Percentiles rank a stretch among this genome's conserved stretches.
Evolutionary conservation across 768 basidiomycete species (phyloP).

Genomic region (Tephrocybe rancida): DNA sequence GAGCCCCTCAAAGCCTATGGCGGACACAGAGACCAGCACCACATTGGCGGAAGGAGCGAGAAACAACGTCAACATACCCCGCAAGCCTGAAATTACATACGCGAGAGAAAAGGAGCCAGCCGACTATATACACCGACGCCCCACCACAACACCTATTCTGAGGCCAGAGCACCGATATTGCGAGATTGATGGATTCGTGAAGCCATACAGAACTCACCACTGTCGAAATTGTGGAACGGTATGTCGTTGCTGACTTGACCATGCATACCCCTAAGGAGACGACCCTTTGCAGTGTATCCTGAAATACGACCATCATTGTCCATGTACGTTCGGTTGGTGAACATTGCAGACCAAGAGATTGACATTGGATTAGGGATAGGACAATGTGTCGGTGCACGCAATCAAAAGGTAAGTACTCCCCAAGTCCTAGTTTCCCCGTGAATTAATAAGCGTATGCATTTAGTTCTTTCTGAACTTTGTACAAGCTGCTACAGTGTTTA

Average conservation of each 20-base stretch:
- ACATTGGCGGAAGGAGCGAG: neutral
- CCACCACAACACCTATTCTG: slow-evolving; percentile 45
- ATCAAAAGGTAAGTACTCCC: slow-evolving; percentile 67
- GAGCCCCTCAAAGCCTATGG: neutral
- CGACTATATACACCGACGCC: slow-evolving; percentile 32
- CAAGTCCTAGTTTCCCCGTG: neutral
- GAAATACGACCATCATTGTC: slow-evolving; percentile 89
- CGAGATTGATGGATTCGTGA: slow-evolving; percentile 59
- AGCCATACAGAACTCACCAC: slow-evolving; percentile 79
- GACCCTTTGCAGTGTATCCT: slow-evolving; percentile 63
- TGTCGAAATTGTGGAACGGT: slow-evolving; percentile 85
- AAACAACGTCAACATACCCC: neutral
- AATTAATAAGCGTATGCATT: neutral
- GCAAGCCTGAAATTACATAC: slow-evolving; percentile 5
- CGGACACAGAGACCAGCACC: neutral
- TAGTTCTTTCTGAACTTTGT: slow-evolving; percentile 88
- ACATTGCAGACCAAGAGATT: neutral
- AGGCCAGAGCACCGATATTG: slow-evolving; percentile 73
- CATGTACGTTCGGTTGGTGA: slow-evolving; percentile 54
- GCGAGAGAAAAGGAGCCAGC: slow-evolving; percentile 4
- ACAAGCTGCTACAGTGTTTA: slow-evolving; percentile 60
- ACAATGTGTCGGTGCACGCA: slow-evolving; percentile 90
- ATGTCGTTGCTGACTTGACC: slow-evolving; percentile 27
- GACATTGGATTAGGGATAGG: slow-evolving; percentile 69
- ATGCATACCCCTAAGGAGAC: neutral